Base-by-base conservation (phyloP, 805 yeast species). In the Ogataea chonburiensis region DNA sequence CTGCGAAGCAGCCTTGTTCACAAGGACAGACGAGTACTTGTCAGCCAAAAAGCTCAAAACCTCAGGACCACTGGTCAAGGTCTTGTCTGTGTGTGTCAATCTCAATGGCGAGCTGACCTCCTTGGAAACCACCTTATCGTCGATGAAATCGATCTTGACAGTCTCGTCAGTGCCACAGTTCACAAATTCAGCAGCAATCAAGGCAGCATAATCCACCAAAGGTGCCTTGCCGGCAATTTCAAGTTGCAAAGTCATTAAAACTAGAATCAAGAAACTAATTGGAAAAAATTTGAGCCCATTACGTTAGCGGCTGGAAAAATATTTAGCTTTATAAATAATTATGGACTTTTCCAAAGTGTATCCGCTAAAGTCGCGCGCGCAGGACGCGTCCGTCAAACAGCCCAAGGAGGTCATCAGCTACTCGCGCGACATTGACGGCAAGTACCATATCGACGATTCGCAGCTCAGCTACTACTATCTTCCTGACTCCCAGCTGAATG, bases 181-280 rank as follows among this genome's bases (percentile, higher is more conserved):
- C 53, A 82, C 78, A 33, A 84, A 71, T 15, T 82, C 79, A 27
- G 88, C 85, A 27, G 94, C 94, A 50, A 86, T 78, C 43, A 88
- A 64, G 12, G 79, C 77, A 5, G 86, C 75, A 59, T 86, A 91
- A 18, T 91, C 93, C 40, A 86, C 81, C 33, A 75, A 71, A 13
- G 86, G 86, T 5, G 96, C 94, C 69, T 87, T 89, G 38, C 86
- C 87, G 40, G 95, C 95, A 47, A 89, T 64, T 40, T 79, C 71
- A 44, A 89, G 68, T 19, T 63, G 55, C 37, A 68, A 65, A 56
- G 76, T 63, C 49, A 45, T 45, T 12, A n/a, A 30, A 9, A 28
- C 20, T 14, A 28, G 18, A 28, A n/a, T 21, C 21, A 14, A 25
- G 20, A 23, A 19, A 16, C n/a, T 24, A 15, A 11, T 26, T 13